phyloP scores from a whole-genome alignment of 305 asterid genomes.

The Fraxinus angustifolia region DNA sequence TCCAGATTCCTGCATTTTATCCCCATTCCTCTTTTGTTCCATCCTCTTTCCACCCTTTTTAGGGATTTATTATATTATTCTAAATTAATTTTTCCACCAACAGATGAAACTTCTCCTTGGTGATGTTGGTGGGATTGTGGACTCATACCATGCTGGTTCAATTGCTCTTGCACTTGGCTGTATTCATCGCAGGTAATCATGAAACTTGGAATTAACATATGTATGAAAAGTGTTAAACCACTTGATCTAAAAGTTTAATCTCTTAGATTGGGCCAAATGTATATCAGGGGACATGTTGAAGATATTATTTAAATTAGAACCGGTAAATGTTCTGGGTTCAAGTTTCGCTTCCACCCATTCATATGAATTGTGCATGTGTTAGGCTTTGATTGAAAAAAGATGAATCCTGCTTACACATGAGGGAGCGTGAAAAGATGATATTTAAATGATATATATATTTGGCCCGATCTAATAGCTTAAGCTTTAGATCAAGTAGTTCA shows the following conservation, averaged over 20 bases:
- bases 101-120: slow-evolving; percentile 87
- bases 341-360: neutral
- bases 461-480: neutral
- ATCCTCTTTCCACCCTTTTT: slow-evolving; percentile 16
- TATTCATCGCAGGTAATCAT: slow-evolving; percentile 86
- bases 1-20: slow-evolving; percentile 7
- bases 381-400: neutral
- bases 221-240: neutral
- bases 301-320: neutral
- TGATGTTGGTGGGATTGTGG: slow-evolving; percentile 57
- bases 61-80: slow-evolving; percentile 22
- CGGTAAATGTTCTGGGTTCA: neutral
- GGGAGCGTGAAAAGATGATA: neutral
- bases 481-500: neutral
- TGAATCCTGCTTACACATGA: neutral
- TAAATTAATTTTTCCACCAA: slow-evolving; percentile 32
- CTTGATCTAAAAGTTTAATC: neutral
- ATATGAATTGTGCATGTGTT: neutral
- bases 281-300: neutral
- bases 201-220: slow-evolving; percentile 21
- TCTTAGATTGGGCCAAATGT: neutral
- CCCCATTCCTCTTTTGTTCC: slow-evolving; percentile 3
- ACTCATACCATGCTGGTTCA: slow-evolving; percentile 79
- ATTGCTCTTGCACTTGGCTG: slow-evolving; percentile 94
- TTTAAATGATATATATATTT: neutral